Conservation (phyloP, 495 filamentous ascomycete species). For the Lasiosphaeria miniovina region DNA sequence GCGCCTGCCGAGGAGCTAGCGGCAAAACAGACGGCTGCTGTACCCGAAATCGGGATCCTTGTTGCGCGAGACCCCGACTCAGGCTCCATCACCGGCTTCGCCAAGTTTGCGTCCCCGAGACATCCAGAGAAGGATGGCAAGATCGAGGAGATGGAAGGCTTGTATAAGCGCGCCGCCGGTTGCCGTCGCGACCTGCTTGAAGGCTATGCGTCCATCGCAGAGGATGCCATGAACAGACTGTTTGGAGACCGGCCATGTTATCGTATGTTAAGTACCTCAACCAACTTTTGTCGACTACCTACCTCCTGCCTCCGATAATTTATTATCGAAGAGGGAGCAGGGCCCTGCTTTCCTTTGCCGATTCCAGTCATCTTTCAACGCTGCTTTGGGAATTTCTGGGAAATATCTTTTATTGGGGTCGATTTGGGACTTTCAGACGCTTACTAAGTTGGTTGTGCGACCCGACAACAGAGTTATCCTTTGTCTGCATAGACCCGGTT, state of each 20-base stretch:
- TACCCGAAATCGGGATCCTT: conserved; percentile 27
- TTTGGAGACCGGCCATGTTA: conserved; percentile 26
- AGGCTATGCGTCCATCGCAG: conserved; percentile 30
- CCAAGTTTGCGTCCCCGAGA: conserved; percentile 38
- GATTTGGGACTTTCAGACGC: no score
- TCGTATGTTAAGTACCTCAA: conserved; percentile 19
- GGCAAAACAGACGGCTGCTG: neutral
- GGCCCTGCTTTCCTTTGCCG: neutral
- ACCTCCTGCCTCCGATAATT: neutral
- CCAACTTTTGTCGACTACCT: conserved; percentile 3
- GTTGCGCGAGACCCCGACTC: conserved; percentile 29
- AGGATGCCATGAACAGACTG: conserved; percentile 28
- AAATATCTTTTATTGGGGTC: neutral
- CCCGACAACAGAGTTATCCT: conserved; percentile 32
- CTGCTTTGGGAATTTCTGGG: neutral
- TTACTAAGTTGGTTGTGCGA: neutral
- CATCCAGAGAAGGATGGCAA: conserved; percentile 18
- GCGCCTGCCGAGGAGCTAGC: no score
- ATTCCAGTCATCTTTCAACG: neutral
- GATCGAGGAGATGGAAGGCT: conserved; percentile 19
- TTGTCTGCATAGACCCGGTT: conserved; percentile 41
- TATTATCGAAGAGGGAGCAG: no score
- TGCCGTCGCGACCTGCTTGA: conserved; percentile 30
- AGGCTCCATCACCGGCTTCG: conserved; percentile 34
- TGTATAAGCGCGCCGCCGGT: conserved; percentile 11